Base-by-base conservation (phyloP, 2,329 filamentous ascomycete genomes). In the Fusarium newnesense region DNA sequence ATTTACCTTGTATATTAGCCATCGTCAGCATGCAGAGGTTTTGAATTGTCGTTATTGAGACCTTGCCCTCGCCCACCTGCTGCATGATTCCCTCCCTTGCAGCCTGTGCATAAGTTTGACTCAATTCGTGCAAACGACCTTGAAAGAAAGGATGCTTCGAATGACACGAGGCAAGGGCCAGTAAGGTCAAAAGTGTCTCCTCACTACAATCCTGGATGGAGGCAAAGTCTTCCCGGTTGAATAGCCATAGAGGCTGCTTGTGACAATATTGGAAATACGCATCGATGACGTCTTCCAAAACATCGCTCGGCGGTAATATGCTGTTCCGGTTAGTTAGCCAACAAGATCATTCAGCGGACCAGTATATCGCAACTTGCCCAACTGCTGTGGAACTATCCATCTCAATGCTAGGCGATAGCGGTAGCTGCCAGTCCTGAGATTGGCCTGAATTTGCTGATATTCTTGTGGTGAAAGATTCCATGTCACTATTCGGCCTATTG, bases 231-330 rank as follows among this genome's bases (percentile, higher is more conserved):
- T 60, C 26, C 2, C 26, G 34, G 26, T 26, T 36, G 8, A 50
- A 60, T 5, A 60, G 21, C 57, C 57, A 60, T 8, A 60, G 19
- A 16, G 57, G 57, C 21, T 60, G 57, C 26, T 32, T 60, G 16
- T 60, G 57, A 32, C 34, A 60, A 18, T 50, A 40, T 4, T 50
- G 57, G 10, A 60, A 60, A 9, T 60, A 60, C 0, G 30, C 26
- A 21, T 50, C 43, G 3, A 52, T 6, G 5, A 50, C 43, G 50
- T 60, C 34, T 10, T 60, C 43, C 24, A 60, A 9, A 10, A 60
- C 26, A 5, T 60, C 43, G 2, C 12, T 40, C 2, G 34, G 11
- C 2, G 57, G 57, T 2, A 50, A 24, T 21, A 39, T 1, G 10
- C 26, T 50, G 19, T 24, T 18, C 2, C 9, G 12, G 2, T 9